Base-by-base conservation (phyloP, 306 rosid genomes). In the Vigna reflexopilosa region DNA sequence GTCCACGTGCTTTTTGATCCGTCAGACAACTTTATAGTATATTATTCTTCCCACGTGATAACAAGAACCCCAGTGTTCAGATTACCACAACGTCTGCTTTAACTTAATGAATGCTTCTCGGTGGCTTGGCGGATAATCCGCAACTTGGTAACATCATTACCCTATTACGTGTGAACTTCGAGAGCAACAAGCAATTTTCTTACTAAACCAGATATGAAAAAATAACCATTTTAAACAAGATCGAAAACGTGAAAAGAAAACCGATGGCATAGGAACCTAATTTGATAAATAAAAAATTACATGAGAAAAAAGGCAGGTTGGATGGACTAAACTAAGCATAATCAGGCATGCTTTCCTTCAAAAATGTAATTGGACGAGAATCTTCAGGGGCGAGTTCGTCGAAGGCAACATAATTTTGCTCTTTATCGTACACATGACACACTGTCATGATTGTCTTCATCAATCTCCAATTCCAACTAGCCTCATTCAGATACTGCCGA, bases 371-470 rank as follows among this genome's bases (percentile, higher is more conserved):
- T 55, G 98, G 92, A 28, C 78, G 79, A 76, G 99, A 91, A 14
- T 95, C 94, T 86, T 84, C 88, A 0, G 93, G 93, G 51, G 90
- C 86, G 83, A 94, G 81, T 77, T 83, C 76, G 22, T 94, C 97
- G 72, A 94, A 90, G 14, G 87, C 80, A 62, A 93, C 76, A 52
- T 95, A 92, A 59, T 95, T 95, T 81, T 78, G 82, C 82, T 84
- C 89, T 86, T 91, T 81, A 77, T 85, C 64, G 73, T 95, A 95
- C 55, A 95, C 93, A 80, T 95, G 98, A 85, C 98, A 95, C 56
- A 88, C 75, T 10, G 99, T 95, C 93, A 95, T 79, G 80, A 95
- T 92, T 30, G 96, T 92, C 90, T 93, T 95, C 97, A 93, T 90
- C 80, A 93, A 85, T 48, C 93, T 88, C 96, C 98, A 95, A 63